Evolutionary conservation across 352 stramenopile genomes (phyloP), one percentile per base, ranked within the genome.

Genomic region (Phytophthora pluvialis): DNA sequence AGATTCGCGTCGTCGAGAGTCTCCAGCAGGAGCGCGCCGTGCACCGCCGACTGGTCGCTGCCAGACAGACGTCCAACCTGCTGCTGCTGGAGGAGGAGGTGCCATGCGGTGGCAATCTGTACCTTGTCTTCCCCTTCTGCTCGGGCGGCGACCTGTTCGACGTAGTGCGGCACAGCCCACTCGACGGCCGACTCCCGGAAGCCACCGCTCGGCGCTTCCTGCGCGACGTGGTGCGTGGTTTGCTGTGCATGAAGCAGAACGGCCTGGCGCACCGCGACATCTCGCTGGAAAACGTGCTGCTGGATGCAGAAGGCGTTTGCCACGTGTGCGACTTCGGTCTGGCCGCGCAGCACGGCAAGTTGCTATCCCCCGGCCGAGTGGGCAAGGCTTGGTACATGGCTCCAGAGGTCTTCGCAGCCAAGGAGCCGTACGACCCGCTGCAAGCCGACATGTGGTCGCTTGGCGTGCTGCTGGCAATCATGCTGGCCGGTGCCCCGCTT

Each of bases 371-470:
- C n/a, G 66, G 70, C 31, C 66, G 78, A 28, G 77, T 88, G 6
- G 82, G 82, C 42, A 91, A 91, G 60, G 61, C 57, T 10, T 88
- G 77, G 73, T 90, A 90, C 72, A 90, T 90, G 75, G 78, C 79
- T 2, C 81, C 81, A 1, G 81, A 90, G 62, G 78, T 88, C 15
- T 88, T 75, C 42, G 73, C 72, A 44, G 73, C 54, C 12, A 58
- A 79, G 18, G 50, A 70, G 12, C 25, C 67, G 16, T 86, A 87
- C 54, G 65, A 87, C 54, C 68, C 81, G 3, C 45, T 81, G 28
- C 42, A 56, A 26, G 77, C 75, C n/a, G 81, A 90, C 31, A 77
- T 86, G 15, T 90, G 81, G 81, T 90, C 81, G 12, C 67, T 88
- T 3, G 78, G 81, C 15, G 73, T 90, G 35, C 43, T 90, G 73